phyloP scores from a whole-genome alignment of 1,139 yeast genomes.

The Saccharomyces hybrid region DNA sequence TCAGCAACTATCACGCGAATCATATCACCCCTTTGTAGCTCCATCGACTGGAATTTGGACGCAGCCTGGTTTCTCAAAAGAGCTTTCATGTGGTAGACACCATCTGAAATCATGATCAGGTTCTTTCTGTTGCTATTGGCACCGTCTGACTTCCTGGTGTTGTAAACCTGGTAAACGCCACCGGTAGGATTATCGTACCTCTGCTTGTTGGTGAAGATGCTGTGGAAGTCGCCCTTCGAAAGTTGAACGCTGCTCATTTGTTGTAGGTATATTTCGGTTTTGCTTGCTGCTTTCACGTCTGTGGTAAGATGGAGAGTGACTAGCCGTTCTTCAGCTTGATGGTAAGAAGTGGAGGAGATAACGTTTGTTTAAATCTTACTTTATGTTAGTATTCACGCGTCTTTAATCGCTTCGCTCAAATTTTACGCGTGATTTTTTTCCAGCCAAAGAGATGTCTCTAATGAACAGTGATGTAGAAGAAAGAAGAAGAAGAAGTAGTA shows the following conservation, averaged over 20 bases:
- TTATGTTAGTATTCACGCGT: neutral
- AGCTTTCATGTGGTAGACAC: slow-evolving; percentile 55
- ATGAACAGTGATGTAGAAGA: neutral
- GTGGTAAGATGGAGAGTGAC: neutral
- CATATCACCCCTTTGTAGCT: slow-evolving; percentile 39
- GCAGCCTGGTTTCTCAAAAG: slow-evolving; percentile 55
- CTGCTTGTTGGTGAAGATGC: slow-evolving; percentile 25
- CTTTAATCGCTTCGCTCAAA: neutral
- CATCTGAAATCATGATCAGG: slow-evolving; percentile 50
- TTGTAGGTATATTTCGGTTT: slow-evolving; percentile 35
- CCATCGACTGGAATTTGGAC: slow-evolving; percentile 42
- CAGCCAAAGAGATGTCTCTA: neutral
- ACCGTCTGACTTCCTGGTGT: slow-evolving; percentile 29
- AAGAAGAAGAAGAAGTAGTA: neutral
- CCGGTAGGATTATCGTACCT: slow-evolving; percentile 27
- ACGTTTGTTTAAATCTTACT: slow-evolving; percentile 31
- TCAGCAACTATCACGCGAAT: slow-evolving; percentile 28
- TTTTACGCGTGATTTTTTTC: slow-evolving; percentile 1
- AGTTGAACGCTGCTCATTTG: slow-evolving; percentile 31
- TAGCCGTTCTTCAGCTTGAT: neutral
- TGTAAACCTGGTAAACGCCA: slow-evolving; percentile 30
- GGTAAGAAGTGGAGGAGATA: neutral
- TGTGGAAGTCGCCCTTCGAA: slow-evolving; percentile 25
- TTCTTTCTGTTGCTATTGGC: slow-evolving; percentile 26
- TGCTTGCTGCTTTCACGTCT: neutral